Evolutionary conservation across 805 yeast genomes (phyloP).

Genomic region (Jamesozyma spencerorum): DNA sequence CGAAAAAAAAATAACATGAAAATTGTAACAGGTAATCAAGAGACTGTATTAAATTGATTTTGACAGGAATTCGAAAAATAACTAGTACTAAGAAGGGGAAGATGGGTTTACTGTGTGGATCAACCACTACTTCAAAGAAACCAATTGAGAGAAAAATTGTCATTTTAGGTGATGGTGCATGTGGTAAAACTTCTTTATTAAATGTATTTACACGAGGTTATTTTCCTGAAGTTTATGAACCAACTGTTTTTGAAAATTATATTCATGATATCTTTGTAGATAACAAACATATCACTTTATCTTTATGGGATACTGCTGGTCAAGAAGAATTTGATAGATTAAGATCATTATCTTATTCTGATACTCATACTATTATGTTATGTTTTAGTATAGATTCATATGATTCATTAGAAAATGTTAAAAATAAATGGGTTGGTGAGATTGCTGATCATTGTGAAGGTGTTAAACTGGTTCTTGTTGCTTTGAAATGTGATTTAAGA

Average conservation of each 20-base stretch:
- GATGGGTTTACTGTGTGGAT: constrained; percentile 26
- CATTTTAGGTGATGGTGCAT: constrained; percentile 95
- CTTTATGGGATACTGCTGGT: constrained; percentile 98
- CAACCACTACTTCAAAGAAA: constrained; percentile 20
- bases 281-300: constrained; percentile 82
- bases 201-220: constrained; percentile 96
- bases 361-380: constrained; percentile 93
- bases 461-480: constrained; percentile 86
- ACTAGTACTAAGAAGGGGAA: not conserved
- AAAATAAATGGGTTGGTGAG: constrained; percentile 94
- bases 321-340: constrained; percentile 96
- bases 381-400: constrained; percentile 92
- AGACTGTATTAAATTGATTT: too few species aligned
- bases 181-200: constrained; percentile 91
- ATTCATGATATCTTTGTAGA: constrained; percentile 95
- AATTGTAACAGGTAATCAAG: not conserved
- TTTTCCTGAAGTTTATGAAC: constrained; percentile 96
- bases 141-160: constrained; percentile 84
- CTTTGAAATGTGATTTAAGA: constrained; percentile 89
- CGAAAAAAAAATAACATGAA: constrained; percentile 1
- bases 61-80: not conserved
- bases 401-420: constrained; percentile 91
- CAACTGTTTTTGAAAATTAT: constrained; percentile 94
- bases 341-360: constrained; percentile 85
- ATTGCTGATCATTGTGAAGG: constrained; percentile 96